A percentile compares a stretch with the other conserved stretches of the same genome.
Evolutionary conservation across 306 rosid species (phyloP).

Genomic region (Adenanthera pavonina): DNA sequence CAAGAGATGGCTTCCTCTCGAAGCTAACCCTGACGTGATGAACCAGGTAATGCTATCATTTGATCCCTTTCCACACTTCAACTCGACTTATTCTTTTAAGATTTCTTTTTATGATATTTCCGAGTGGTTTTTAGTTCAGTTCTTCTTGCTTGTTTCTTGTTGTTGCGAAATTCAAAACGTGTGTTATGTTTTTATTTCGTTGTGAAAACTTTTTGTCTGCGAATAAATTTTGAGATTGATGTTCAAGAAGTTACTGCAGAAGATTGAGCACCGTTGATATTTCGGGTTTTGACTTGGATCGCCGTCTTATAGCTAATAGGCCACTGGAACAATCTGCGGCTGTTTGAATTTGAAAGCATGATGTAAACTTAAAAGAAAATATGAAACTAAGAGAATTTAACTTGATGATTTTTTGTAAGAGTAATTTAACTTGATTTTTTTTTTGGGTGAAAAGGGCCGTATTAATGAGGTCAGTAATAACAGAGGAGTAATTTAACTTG

Average conservation of each 20-base stretch:
- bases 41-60: constrained; percentile 64
- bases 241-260: neutral
- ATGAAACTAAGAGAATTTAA: neutral
- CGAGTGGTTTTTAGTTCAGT: neutral
- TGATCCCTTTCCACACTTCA: neutral
- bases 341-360: neutral
- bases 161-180: neutral
- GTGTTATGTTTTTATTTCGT: neutral
- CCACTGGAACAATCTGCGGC: neutral
- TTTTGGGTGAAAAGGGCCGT: too few relatives aligned
- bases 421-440: too few relatives aligned
- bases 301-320: neutral
- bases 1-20: constrained; percentile 99
- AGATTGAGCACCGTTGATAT: neutral
- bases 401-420: neutral
- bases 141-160: neutral
- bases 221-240: neutral
- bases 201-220: neutral
- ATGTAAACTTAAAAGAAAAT: too few relatives aligned
- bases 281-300: neutral
- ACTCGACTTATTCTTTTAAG: neutral
- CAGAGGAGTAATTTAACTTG: too few relatives aligned
- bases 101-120: neutral
- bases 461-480: too few relatives aligned
- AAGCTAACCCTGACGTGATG: constrained; percentile 97